Conservation (phyloP, 2,329 filamentous ascomycete species). For the Westerdykella sp. region DNA sequence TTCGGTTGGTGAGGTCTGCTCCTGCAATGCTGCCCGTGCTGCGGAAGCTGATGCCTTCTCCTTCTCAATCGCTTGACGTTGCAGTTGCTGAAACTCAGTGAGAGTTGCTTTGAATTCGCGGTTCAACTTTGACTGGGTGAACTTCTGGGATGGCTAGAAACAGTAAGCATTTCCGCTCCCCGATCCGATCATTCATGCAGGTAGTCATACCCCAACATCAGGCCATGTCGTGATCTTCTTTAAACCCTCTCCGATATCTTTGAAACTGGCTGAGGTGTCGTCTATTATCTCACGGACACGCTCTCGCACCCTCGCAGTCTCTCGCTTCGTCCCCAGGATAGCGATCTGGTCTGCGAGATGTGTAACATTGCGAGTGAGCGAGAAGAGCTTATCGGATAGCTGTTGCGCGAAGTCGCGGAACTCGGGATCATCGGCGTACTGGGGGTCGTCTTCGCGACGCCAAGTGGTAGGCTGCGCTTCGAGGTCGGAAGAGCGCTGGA, state of each 20-base stretch:
- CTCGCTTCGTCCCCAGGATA: slow-evolving; percentile 80
- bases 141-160: slow-evolving; percentile 83
- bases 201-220: slow-evolving; percentile 64
- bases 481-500: slow-evolving; percentile 76
- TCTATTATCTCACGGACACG: slow-evolving; percentile 81
- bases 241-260: slow-evolving; percentile 84
- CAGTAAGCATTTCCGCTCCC: slow-evolving; percentile 10
- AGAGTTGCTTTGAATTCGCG: slow-evolving; percentile 87
- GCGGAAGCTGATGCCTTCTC: slow-evolving; percentile 80
- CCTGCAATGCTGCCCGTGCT: slow-evolving; percentile 71
- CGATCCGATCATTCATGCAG: slow-evolving; percentile 5
- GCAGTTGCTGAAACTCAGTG: slow-evolving; percentile 86
- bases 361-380: slow-evolving; percentile 79
- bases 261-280: slow-evolving; percentile 79
- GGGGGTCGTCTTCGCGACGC: slow-evolving; percentile 62
- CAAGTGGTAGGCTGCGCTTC: slow-evolving; percentile 70
- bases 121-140: slow-evolving; percentile 90
- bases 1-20: slow-evolving; percentile 40
- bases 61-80: slow-evolving; percentile 84
- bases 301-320: slow-evolving; percentile 86
- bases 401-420: slow-evolving; percentile 78
- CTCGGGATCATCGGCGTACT: slow-evolving; percentile 86
- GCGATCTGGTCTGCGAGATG: slow-evolving; percentile 78
- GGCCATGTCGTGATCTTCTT: slow-evolving; percentile 79
- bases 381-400: slow-evolving; percentile 83